Evolutionary conservation across 2,329 filamentous ascomycete species (phyloP).

Genomic region (Graphilbum ipis-grandicollis): DNA sequence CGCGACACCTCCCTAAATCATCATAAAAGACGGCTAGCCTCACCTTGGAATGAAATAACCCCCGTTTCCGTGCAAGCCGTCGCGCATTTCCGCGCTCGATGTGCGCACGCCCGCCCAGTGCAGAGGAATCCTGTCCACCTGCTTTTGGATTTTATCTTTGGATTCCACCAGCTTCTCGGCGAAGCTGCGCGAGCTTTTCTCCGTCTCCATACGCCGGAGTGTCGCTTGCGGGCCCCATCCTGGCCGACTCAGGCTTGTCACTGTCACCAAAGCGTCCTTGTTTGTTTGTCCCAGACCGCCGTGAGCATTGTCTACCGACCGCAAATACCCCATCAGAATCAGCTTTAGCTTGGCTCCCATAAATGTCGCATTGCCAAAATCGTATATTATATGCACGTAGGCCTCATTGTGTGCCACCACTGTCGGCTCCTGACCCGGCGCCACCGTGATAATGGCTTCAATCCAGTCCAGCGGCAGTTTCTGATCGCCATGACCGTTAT

Average conservation of each 20-base stretch:
- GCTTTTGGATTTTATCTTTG: slow-evolving; percentile 31
- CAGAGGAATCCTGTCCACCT: slow-evolving; percentile 39
- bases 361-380: slow-evolving; percentile 26
- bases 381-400: slow-evolving; percentile 34
- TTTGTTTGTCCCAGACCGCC: slow-evolving; percentile 9
- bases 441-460: slow-evolving; percentile 39
- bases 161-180: slow-evolving; percentile 28
- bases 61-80: slow-evolving; percentile 29
- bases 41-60: slow-evolving; percentile 27
- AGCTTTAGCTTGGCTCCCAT: slow-evolving; percentile 29
- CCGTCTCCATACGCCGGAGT: slow-evolving; percentile 19
- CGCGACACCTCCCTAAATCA: too few species aligned
- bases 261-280: slow-evolving; percentile 22
- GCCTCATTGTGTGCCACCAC: slow-evolving; percentile 15
- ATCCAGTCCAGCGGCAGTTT: slow-evolving; percentile 30
- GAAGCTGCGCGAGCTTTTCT: slow-evolving; percentile 23
- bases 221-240: slow-evolving; percentile 25
- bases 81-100: slow-evolving; percentile 25
- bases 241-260: slow-evolving; percentile 27
- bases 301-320: slow-evolving; percentile 16
- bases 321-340: slow-evolving; percentile 43
- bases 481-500: slow-evolving; percentile 9
- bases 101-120: slow-evolving; percentile 42
- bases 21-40: too few species aligned
- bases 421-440: slow-evolving; percentile 26